Evolutionary conservation across 768 basidiomycete genomes (phyloP), one percentile per base, ranked within the genome.

Genomic region (Amyloporia xantha): DNA sequence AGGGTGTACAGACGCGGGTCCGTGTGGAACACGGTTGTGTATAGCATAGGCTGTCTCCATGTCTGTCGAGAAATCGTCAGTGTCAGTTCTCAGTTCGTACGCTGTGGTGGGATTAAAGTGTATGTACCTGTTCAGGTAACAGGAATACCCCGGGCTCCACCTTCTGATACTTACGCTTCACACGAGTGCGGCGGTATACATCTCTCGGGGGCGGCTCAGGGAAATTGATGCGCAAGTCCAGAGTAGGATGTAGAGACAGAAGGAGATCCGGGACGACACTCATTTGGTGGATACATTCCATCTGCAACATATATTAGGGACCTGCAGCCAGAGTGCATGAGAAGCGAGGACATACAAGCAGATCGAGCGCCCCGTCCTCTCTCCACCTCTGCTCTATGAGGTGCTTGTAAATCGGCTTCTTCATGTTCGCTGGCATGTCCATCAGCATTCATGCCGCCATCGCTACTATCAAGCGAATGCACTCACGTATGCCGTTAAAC

Each of bases 251-350:
- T 6, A 95, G 62, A 28, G 70, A 70, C 1, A 88, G 80, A 15
- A 97, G 63, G 10, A 94, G 68, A 60, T 99, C 95, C 0, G 95
- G 94, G 2, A 96, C 73, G 49, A 98, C 83, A 42, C 83, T 69
- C 90, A 96, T 91, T 68, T 93, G 89, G 57, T 91, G 75, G 39
- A 98, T 60, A 61, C 94, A 86, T 62, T 96, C 89, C 91, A 96
- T 96, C 86, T 93, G 60, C 6, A 35, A n/a, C 7, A 13, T 19
- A 28, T 20, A n/a, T n/a, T n/a, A n/a, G n/a, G n/a, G 44, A 35
- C 13, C 13, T 26, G 15, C 12, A 6, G 38, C 7, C 17, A 42
- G 20, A 39, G n/a, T n/a, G n/a, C 23, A n/a, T 4, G 13, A 43
- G 30, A 7, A 9, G n/a, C n/a, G n/a, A 35, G 7, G 4, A 30